phyloP scores from a whole-genome alignment of 2,329 filamentous ascomycete genomes.

The Monascus ruber region DNA sequence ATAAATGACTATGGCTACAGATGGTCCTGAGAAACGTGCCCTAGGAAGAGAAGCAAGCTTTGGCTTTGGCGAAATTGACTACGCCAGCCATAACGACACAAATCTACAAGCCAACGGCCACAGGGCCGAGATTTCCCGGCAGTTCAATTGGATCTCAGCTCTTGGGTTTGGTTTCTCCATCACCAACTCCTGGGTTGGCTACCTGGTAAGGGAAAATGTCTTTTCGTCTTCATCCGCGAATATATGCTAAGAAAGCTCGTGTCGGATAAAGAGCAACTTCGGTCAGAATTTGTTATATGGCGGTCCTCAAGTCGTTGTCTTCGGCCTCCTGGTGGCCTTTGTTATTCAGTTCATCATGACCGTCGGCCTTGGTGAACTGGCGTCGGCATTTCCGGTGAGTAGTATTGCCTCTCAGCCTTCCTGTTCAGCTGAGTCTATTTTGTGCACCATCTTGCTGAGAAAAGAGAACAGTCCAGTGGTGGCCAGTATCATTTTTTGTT shows the following conservation, averaged over 20 bases:
- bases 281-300: slow-evolving; percentile 6
- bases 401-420: too few species aligned
- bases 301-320: slow-evolving; percentile 10
- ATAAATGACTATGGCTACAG: too few species aligned
- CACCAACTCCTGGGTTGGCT: background rate
- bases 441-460: background rate
- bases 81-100: background rate
- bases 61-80: too few species aligned
- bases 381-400: slow-evolving; percentile 13
- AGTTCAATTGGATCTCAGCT: background rate
- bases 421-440: too few species aligned
- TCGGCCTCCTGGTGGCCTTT: slow-evolving; percentile 9
- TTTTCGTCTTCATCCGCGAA: background rate
- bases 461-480: slow-evolving; percentile 6
- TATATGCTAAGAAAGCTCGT: background rate
- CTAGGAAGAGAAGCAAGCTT: too few species aligned
- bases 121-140: background rate
- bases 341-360: slow-evolving; percentile 12
- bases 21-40: too few species aligned
- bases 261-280: slow-evolving; percentile 1
- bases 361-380: slow-evolving; percentile 13
- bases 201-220: background rate
- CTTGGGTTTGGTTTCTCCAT: background rate
- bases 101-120: background rate
- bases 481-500: slow-evolving; percentile 24